Percentiles rank a stretch among this genome's conserved stretches.
Conservation (phyloP, 352 stramenopile genomes). For the Phytophthora crassamura region DNA sequence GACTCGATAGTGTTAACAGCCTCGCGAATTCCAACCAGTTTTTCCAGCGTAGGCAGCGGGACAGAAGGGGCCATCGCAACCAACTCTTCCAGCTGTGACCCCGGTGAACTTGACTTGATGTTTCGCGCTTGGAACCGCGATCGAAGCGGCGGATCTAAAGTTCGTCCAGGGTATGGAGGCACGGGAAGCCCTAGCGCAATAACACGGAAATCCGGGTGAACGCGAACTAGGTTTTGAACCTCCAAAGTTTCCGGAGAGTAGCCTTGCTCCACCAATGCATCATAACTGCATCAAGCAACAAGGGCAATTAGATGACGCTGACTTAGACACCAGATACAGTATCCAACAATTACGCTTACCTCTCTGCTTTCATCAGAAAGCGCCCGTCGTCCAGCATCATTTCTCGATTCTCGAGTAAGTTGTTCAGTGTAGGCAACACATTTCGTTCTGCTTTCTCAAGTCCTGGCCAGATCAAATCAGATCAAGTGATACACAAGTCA, state of each 20-base stretch:
- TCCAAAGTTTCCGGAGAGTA: conserved; percentile 57
- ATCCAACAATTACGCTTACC: conserved; percentile 27
- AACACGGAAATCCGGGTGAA: conserved; percentile 94
- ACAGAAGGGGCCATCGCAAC: conserved; percentile 55
- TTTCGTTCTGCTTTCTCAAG: conserved; percentile 97
- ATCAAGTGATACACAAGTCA: too few relatives aligned
- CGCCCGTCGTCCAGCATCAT: conserved; percentile 95
- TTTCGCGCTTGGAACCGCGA: conserved; percentile 88
- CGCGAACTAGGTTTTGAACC: conserved; percentile 77
- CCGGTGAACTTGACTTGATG: conserved; percentile 65
- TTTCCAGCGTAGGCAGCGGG: conserved; percentile 59
- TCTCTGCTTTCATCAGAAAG: conserved; percentile 92
- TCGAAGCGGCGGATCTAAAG: conserved; percentile 86
- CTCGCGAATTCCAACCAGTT: conserved; percentile 74
- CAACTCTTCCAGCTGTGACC: conserved; percentile 67
- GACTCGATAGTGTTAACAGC: conserved; percentile 77
- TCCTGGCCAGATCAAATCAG: conserved; percentile 34
- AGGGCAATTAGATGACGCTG: background rate
- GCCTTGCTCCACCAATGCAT: conserved; percentile 63
- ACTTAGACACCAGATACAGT: background rate
- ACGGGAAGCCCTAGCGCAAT: conserved; percentile 90
- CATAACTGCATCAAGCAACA: conserved; percentile 43
- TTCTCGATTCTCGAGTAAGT: conserved; percentile 96
- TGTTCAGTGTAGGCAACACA: conserved; percentile 97
- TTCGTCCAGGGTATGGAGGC: conserved; percentile 85